Base-by-base conservation (phyloP, 257 asterid genomes). In the Penstemon davidsonii region DNA sequence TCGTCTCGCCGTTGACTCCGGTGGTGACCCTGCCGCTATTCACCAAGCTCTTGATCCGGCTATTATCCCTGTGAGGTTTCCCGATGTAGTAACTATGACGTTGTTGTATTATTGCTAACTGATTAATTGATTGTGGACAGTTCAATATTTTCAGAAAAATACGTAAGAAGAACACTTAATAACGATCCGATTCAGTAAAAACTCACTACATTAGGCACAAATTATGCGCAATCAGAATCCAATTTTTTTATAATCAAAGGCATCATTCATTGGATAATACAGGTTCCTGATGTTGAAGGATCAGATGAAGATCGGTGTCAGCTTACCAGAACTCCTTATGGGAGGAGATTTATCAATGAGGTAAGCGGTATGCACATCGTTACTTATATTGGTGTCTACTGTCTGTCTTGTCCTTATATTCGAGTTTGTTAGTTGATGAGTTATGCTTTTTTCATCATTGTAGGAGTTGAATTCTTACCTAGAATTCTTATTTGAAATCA, bases 271-370 rank as follows among this genome's bases (percentile, higher is more conserved):
- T 56, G 72, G 37, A 66, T 59, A 62, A 5, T 73, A n/a, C 81
- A 92, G 98, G 96, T 92, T 56, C 98, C 98, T 62, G 97, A 90
- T 67, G 83, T 84, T 64, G 97, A 92, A 86, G 93, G 91, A 58
- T 85, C 86, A 1, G 82, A 81, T 49, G 86, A 81, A 73, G 82
- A 76, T 62, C 79, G 74, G 42, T 92, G 98, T 71, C 89, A 86
- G 81, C 95, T 92, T 44, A 92, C 98, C 8, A 77, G 92, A 78
- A 79, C 88, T 53, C 86, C 95, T 42, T 88, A 92, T 50, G 95
- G 97, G 55, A 51, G 96, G 74, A 82, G 37, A 13, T 92, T 92
- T 70, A 71, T 92, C 6, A 80, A 86, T 64, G 82, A 82, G 86
- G 98, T 90, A 54, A 53, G 44, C 36, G 6, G 62, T 71, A 53